Evolutionary conservation across 345 rosid species (phyloP), one percentile per base, ranked within the genome.

Genomic region (Clausena lansium): DNA sequence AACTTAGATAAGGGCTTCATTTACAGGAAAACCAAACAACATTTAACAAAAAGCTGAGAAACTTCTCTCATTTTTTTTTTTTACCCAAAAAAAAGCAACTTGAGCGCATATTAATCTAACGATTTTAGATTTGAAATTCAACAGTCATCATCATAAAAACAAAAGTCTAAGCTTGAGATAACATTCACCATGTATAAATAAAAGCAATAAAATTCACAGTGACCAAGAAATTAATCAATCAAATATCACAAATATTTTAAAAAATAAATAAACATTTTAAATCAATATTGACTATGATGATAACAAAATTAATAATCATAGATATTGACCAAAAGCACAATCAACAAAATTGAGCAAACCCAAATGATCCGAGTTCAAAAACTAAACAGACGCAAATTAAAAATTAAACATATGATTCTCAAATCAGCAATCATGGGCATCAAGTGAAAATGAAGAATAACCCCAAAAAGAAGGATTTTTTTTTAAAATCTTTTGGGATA

Each of bases 351-450:
- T 59, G 38, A 47, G 35, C 41, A 70, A 74, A 47, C 20, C 61
- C 71, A 64, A 71, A 54, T 24, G 14, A 52, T 32, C 57, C 20
- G 50, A 27, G 14, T 8, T 33, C 33, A 38, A n/a, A 17, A 47
- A 59, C 22, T 41, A 45, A 35, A 32, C 15, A 59, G 17, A 47
- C 27, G 22, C 59, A 13, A 50, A 54, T 15, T 28, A 61, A 10
- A 28, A 25, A 0, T 54, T 14, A 27, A 66, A 24, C 32, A 52
- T 38, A 66, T 19, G 22, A 74, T 60, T 65, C 39, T 2, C 10
- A 63, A 78, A 72, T 62, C 72, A 50, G 59, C 11, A 73, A 69
- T 45, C 61, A 57, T 2, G 28, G 27, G 39, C 66, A 33, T 28
- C 15, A 39, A 71, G 9, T n/a, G 13, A 57, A 63, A 69, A 55